Base-by-base conservation (phyloP, 805 yeast genomes). In the Yarrowia yakushimensis region DNA sequence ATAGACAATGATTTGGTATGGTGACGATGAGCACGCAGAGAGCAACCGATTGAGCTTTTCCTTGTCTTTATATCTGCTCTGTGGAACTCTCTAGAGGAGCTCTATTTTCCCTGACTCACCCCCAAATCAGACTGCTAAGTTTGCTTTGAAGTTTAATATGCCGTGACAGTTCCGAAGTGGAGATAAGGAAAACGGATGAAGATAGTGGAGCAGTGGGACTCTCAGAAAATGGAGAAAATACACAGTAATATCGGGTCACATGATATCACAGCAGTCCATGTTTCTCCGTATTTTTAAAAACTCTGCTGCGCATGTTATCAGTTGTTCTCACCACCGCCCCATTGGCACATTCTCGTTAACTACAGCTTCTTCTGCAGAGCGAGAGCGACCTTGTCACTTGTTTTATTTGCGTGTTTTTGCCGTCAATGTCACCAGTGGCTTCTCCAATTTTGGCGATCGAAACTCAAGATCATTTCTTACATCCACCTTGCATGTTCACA, bases 141-240 rank as follows among this genome's bases (percentile, higher is more conserved):
- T 45, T 45, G 52, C 52, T 20, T 13, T 9, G 15, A 45, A 45
- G 52, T 45, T 28, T 18, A 45, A 28, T 25, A 25, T 36, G 18
- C 52, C 52, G 52, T 45, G 52, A 45, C 36, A 30, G 36, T 18
- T 45, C 52, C 52, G 52, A 45, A 45, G 52, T 45, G 52, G 52
- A 45, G 52, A 45, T 45, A 45, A 45, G 52, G 52, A 45, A 28
- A 8, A 9, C 11, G 9, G 20, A 8, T 5, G 30, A 9, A 8
- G 33, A 27, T 27, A 15, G 30, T 13, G 4, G 15, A 9, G 6
- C 7, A 4, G 4, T 2, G 20, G 12, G 8, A 23, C 9, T 23
- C 9, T n/a, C 4, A 30, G 9, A 0, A 27, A 28, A 11, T 17
- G 5, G 18, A 23, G 12, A 13, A 43, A 43, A 27, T 12, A 3